phyloP scores from a whole-genome alignment of 352 stramenopile genomes.

The Thalassiosira oceanica region DNA sequence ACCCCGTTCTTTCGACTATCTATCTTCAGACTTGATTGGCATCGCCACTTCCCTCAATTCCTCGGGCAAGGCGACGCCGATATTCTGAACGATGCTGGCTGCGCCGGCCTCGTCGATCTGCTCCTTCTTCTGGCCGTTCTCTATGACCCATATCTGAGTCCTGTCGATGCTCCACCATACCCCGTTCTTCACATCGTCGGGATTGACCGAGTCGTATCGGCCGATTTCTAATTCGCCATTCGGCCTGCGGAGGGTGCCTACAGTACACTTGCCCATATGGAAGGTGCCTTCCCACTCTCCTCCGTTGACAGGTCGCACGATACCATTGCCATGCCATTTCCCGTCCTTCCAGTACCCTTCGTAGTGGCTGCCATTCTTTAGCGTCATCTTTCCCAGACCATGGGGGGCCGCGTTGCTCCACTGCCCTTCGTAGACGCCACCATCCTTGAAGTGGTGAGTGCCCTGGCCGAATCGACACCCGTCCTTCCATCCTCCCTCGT shows the following conservation, averaged over 20 bases:
- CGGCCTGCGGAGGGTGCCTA: constrained; percentile 34
- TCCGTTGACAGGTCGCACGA: constrained; percentile 46
- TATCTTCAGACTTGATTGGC: constrained; percentile 9
- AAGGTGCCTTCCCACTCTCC: constrained; percentile 50
- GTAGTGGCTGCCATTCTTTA: constrained; percentile 50
- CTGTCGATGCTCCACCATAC: constrained; percentile 56
- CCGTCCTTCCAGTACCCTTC: constrained; percentile 48
- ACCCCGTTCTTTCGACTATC: neutral
- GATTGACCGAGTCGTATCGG: constrained; percentile 49
- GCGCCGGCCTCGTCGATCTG: constrained; percentile 29
- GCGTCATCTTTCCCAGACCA: constrained; percentile 43
- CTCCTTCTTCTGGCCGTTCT: constrained; percentile 42
- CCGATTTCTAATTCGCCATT: constrained; percentile 52
- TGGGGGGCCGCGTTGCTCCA: constrained; percentile 44
- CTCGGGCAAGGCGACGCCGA: constrained; percentile 28
- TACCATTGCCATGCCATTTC: constrained; percentile 47
- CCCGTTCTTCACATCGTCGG: constrained; percentile 50
- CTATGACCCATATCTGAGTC: constrained; percentile 29
- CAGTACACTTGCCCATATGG: constrained; percentile 40
- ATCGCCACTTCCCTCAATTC: constrained; percentile 18
- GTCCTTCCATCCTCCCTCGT: constrained; percentile 46
- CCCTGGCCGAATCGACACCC: constrained; percentile 32
- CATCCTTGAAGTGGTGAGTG: constrained; percentile 49
- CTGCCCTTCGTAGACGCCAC: constrained; percentile 46
- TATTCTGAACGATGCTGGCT: constrained; percentile 28